Evolutionary conservation across 331 rosid species (phyloP).

Genomic region (Erythrophleum ivorense): DNA sequence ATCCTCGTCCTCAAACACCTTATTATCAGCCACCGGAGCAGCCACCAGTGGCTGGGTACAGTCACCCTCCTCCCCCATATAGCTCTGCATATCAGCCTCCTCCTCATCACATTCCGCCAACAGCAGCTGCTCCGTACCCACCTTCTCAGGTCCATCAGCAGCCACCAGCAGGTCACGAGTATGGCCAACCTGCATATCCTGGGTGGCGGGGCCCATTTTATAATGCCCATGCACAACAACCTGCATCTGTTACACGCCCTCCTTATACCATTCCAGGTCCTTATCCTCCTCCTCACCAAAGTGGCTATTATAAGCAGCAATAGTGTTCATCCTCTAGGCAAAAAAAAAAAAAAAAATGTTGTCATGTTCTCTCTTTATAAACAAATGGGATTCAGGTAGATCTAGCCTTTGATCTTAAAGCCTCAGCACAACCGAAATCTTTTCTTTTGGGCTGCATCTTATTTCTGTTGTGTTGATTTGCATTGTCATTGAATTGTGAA

Average conservation of each 20-base stretch:
- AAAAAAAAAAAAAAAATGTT: slow-evolving; percentile 32
- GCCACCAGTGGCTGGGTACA: slow-evolving; percentile 58
- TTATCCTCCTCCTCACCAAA: slow-evolving; percentile 76
- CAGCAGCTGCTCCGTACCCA: slow-evolving; percentile 57
- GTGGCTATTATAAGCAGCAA: slow-evolving; percentile 84
- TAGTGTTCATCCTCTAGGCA: slow-evolving; percentile 45
- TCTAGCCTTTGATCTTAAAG: slow-evolving; percentile 38
- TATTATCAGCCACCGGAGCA: slow-evolving; percentile 83
- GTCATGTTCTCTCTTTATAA: slow-evolving; percentile 25
- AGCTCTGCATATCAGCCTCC: slow-evolving; percentile 64
- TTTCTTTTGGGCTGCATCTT: not conserved
- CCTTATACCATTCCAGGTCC: slow-evolving; percentile 82
- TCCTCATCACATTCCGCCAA: slow-evolving; percentile 69
- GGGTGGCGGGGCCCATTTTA: slow-evolving; percentile 98
- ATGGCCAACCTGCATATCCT: slow-evolving; percentile 95
- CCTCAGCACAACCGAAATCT: slow-evolving; percentile 15
- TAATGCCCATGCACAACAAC: slow-evolving; percentile 70
- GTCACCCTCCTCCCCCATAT: slow-evolving; percentile 58
- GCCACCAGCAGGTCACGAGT: slow-evolving; percentile 72
- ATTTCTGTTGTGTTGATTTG: not conserved
- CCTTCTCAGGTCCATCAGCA: slow-evolving; percentile 74
- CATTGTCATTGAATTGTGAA: slow-evolving; percentile 39
- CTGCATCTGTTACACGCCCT: slow-evolving; percentile 79
- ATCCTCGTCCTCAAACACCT: slow-evolving; percentile 70
- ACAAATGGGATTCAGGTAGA: slow-evolving; percentile 40